These are phyloP conservation scores for Alternaria ventricosa DNA, from an alignment of 2,329 filamentous ascomycete species.

Conservation along the genomic window DNA sequence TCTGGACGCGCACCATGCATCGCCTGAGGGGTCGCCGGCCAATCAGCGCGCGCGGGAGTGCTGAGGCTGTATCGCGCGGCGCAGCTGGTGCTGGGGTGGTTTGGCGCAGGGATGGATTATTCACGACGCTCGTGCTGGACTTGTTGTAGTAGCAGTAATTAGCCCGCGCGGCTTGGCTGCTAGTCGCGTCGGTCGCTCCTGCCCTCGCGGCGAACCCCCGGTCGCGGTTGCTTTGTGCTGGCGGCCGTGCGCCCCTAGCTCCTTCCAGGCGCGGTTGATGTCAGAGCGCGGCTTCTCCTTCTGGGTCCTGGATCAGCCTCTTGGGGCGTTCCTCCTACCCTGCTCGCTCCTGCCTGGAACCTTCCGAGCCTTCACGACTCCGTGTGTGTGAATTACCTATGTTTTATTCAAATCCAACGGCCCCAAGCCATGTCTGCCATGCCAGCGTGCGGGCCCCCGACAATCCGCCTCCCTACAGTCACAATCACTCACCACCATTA, in stretches of 20 bases:
- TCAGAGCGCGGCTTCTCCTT: slow-evolving; percentile 47
- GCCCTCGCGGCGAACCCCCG: slow-evolving; percentile 13
- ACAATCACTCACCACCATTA: slow-evolving; percentile 8
- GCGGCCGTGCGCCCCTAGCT: slow-evolving; percentile 26
- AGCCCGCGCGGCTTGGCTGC: slow-evolving; percentile 13
- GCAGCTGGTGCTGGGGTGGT: slow-evolving; percentile 8
- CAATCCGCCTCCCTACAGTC: slow-evolving; percentile 25
- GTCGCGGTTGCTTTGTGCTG: slow-evolving; percentile 29
- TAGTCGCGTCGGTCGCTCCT: slow-evolving; percentile 10
- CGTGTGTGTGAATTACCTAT: slow-evolving; percentile 48
- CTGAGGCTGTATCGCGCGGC: slow-evolving; percentile 23
- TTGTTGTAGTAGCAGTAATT: not conserved
- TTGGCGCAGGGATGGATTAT: slow-evolving; percentile 15
- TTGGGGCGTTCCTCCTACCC: slow-evolving; percentile 38
- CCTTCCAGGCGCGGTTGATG: slow-evolving; percentile 43
- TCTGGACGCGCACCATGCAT: slow-evolving; percentile 14
- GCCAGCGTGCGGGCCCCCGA: slow-evolving; percentile 36
- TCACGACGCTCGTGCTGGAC: slow-evolving; percentile 7
- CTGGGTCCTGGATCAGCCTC: slow-evolving; percentile 51
- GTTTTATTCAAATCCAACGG: slow-evolving; percentile 47
- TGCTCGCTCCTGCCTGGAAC: slow-evolving; percentile 42
- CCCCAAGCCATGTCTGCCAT: slow-evolving; percentile 47
- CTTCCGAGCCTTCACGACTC: slow-evolving; percentile 45
- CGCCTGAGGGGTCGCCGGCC: slow-evolving; percentile 1
- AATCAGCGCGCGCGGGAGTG: slow-evolving; percentile 9